Evolutionary conservation across 139 green algal species (phyloP), one percentile per base, ranked within the genome.

Genomic region (Chlorella sp.): DNA sequence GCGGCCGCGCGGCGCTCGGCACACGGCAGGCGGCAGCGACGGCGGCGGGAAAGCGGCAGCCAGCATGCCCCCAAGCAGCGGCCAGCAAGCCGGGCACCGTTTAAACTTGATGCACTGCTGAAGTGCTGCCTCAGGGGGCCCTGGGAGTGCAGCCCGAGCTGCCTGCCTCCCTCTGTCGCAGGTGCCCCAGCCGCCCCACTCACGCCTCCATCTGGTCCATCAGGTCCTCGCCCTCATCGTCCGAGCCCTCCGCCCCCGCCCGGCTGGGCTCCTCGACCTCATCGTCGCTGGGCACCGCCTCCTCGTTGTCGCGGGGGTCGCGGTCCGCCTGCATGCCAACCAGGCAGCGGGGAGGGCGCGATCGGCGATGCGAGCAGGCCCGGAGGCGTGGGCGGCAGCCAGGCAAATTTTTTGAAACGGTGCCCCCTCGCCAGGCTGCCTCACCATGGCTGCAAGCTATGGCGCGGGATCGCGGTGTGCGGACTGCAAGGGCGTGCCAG

Each of bases 201-300:
- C 73, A 98, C 95, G 92, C 83, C 62, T 93, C 89, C 87, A 96
- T 94, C 73, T 95, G 93, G 30, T 99, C 92, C 84, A 98, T 83
- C 11, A 98, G 89, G 83, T 98, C 96, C 88, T 98, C 96, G 2
- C 96, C 96, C 64, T 98, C 95, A 26, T 86, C 87, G 19, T 90
- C 87, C 24, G 76, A 86, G 38, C 68, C 87, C 68, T 76, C 87
- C 40, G 28, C 30, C 4, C 46, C 44, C n/a, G 60, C 14, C 24
- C 73, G 77, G 40, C 48, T 73, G 44, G 78, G 77, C 69, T 88
- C 87, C 77, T 88, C 87, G 19, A 69, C 77, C 11, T 90, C 75
- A 16, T 46, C 34, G n/a, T 58, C 87, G 24, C 78, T 84, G 62
- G 46, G 34, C 43, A 78, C 72, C 17, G 20, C 69, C 69, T 90